Percentiles rank a stretch among this genome's conserved stretches.
Evolutionary conservation across 2,329 filamentous ascomycete species (phyloP).

Genomic region (Fulvia fulva): DNA sequence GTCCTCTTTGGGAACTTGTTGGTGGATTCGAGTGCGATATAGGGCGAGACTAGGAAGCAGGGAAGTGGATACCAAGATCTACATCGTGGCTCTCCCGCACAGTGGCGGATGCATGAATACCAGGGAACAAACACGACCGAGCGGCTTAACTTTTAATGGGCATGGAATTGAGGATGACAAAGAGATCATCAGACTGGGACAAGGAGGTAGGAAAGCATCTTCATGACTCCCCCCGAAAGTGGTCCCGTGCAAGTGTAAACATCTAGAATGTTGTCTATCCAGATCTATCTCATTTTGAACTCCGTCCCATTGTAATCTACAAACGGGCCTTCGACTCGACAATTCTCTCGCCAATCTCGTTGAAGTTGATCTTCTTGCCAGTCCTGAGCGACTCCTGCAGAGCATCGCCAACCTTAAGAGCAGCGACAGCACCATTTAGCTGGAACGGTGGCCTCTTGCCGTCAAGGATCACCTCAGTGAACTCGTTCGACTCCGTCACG

Average conservation of each 20-base stretch:
- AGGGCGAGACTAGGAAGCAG: neutral
- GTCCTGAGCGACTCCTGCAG: conserved; percentile 43
- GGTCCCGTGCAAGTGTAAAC: neutral
- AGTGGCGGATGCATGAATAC: neutral
- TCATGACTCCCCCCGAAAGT: neutral
- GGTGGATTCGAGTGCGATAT: neutral
- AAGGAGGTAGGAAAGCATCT: neutral
- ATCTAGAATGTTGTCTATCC: neutral
- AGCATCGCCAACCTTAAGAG: conserved; percentile 57
- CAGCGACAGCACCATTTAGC: conserved; percentile 54
- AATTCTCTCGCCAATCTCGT: conserved; percentile 42
- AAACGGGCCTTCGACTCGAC: conserved; percentile 18
- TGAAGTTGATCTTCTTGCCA: conserved; percentile 51
- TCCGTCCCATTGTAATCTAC: neutral
- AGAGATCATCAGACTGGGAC: neutral
- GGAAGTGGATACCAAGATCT: neutral
- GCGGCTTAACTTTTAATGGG: neutral
- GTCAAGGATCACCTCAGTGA: conserved; percentile 57
- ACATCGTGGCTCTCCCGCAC: neutral
- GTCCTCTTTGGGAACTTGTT: neutral
- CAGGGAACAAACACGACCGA: neutral
- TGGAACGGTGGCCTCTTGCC: conserved; percentile 53
- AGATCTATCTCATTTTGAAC: neutral
- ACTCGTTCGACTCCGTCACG: conserved; percentile 61
- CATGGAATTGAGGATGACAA: neutral